These are phyloP conservation scores for Cenchrus purpureus DNA, from an alignment of 176 grass and related monocot genomes.

Conservation along the genomic window DNA sequence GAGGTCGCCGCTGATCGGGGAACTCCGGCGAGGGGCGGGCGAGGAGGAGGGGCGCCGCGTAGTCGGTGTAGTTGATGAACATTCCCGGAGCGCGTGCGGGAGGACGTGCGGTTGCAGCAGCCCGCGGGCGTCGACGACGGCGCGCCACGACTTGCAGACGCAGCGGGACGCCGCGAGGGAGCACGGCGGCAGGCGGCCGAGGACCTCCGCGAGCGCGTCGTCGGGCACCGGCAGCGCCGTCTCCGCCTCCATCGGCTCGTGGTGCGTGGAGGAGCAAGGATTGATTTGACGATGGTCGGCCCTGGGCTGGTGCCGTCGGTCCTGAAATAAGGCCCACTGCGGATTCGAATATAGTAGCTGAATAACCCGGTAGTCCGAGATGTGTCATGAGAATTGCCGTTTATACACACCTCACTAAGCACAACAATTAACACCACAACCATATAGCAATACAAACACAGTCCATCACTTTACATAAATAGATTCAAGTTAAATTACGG, in stretches of 20 bases:
- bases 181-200: not conserved
- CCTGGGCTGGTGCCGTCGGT: too few relatives aligned
- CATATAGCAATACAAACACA: too few relatives aligned
- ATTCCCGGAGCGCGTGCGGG: not conserved
- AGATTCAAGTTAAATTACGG: too few relatives aligned
- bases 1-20: not conserved
- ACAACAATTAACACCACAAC: too few relatives aligned
- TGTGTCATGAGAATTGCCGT: too few relatives aligned
- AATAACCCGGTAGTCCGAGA: too few relatives aligned
- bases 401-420: too few relatives aligned
- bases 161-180: not conserved
- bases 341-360: too few relatives aligned
- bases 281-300: too few relatives aligned
- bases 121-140: not conserved
- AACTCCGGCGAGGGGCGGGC: not conserved
- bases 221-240: not conserved
- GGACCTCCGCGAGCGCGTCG: slow-evolving; percentile 18
- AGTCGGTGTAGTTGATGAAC: not conserved
- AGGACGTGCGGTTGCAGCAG: not conserved
- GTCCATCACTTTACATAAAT: too few relatives aligned
- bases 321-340: too few relatives aligned
- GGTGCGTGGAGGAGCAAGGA: too few relatives aligned
- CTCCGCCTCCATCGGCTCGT: not conserved
- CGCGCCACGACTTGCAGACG: slow-evolving; percentile 13
- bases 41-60: not conserved